Base-by-base conservation (phyloP, 805 yeast genomes). In the Saccharomyces kudriavzevii region DNA sequence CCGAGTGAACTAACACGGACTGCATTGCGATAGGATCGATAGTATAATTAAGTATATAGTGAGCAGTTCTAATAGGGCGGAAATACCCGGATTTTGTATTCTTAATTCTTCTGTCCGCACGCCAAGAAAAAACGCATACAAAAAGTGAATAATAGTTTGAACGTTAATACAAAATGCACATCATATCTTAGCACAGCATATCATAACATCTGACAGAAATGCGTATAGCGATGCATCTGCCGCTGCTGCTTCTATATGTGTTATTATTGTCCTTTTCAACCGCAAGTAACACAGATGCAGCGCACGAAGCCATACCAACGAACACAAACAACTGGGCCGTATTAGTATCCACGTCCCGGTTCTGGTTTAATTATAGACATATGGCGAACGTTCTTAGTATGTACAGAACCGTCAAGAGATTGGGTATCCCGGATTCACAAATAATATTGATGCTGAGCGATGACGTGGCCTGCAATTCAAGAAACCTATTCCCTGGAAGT, bases 331-430 rank as follows among this genome's bases (percentile, higher is more conserved):
- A 81, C 66, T 81, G 85, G 85, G 82, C 99, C 0, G 98, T 94
- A 4, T 73, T 94, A 47, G 97, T 94, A 40, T 89, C 96, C 2
- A 92, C 99, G 1, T 90, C 97, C 11, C 75, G 98, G 55, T 94
- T 94, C 72, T 94, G 99, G 99, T 94, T 94, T 77, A 94, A 94
- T 70, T 94, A 94, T 67, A 78, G 99, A 67, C 99, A 94, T 70
- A 89, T 92, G 89, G 98, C 99, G 40, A 94, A 94, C 70, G 96
- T 87, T 29, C 75, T 94, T 60, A 86, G 96, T 66, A 84, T 94
- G 81, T 94, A 94, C 74, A 79, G 99, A 60, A 94, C 98, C 0
- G 98, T 94, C 40, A 94, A 92, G 70, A 77, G 99, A 61, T 72
- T 94, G 51, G 99, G 99, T 1, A 94, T 94, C 26, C 99, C 99